phyloP scores from a whole-genome alignment of 768 basidiomycete species.

The Mycena alexandri region DNA sequence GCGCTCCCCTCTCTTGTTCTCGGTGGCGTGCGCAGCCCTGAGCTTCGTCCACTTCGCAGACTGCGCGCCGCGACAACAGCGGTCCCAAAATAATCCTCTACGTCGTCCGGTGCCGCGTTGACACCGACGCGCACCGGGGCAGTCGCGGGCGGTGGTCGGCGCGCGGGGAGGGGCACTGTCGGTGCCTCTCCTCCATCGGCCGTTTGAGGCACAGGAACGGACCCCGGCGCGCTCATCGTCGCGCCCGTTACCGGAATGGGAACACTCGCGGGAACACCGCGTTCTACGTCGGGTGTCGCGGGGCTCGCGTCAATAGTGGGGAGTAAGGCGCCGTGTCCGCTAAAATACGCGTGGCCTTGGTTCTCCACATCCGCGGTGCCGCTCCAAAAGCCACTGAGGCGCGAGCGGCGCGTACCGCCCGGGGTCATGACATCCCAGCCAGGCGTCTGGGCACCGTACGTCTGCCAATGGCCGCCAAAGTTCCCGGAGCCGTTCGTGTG shows the following conservation, averaged over 20 bases:
- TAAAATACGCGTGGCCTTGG: background rate
- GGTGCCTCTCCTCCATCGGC: background rate
- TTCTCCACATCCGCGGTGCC: constrained; percentile 78
- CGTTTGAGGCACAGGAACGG: background rate
- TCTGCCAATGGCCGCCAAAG: background rate
- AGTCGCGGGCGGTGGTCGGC: constrained; percentile 39
- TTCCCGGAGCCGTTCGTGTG: no score
- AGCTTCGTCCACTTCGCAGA: background rate
- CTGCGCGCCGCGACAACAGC: background rate
- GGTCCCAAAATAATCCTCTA: constrained; percentile 23
- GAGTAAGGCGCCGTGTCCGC: constrained; percentile 1
- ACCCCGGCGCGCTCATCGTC: background rate
- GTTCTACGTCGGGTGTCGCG: constrained; percentile 10
- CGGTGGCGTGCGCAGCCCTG: constrained; percentile 32
- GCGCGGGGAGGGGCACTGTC: constrained; percentile 12
- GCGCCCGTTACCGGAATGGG: background rate
- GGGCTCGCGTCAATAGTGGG: constrained; percentile 36
- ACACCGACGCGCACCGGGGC: constrained; percentile 33
- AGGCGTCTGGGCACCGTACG: constrained; percentile 25
- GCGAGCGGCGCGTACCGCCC: constrained; percentile 64
- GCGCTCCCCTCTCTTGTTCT: constrained; percentile 30
- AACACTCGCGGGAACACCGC: background rate
- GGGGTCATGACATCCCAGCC: constrained; percentile 55
- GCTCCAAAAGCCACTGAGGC: constrained; percentile 82
- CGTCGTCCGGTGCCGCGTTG: constrained; percentile 3